These are phyloP conservation scores for Arthrobotrys sphaeroides DNA, from an alignment of 2,329 filamentous ascomycete species.

Conservation along the genomic window DNA sequence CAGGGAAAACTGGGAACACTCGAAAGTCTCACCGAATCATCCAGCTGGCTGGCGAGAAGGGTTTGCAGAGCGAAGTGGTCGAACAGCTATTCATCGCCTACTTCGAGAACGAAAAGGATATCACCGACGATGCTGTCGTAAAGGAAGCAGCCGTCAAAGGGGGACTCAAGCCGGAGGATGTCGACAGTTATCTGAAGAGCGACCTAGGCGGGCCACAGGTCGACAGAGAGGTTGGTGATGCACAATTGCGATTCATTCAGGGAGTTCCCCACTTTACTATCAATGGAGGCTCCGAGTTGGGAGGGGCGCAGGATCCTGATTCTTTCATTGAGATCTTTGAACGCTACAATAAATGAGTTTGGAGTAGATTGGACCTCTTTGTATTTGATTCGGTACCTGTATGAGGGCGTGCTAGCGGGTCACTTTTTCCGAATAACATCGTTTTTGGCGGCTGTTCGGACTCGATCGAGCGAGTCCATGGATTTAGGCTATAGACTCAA, in stretches of 20 bases:
- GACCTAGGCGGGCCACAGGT: slow-evolving; percentile 69
- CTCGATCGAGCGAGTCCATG: no score
- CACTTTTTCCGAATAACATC: no score
- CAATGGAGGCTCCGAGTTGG: slow-evolving; percentile 73
- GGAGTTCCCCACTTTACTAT: slow-evolving; percentile 81
- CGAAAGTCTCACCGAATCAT: slow-evolving; percentile 81
- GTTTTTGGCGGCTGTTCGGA: no score
- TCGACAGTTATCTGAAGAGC: slow-evolving; percentile 60
- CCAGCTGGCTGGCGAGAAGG: slow-evolving; percentile 70
- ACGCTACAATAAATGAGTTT: neutral
- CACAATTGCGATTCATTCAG: slow-evolving; percentile 66
- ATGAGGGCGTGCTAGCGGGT: neutral
- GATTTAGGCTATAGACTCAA: no score
- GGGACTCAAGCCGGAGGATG: slow-evolving; percentile 67
- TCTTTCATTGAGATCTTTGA: slow-evolving; percentile 74
- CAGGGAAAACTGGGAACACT: slow-evolving; percentile 72
- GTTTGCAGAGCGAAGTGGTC: slow-evolving; percentile 70
- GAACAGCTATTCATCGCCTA: slow-evolving; percentile 73
- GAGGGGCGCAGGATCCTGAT: slow-evolving; percentile 76
- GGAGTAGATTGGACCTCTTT: neutral
- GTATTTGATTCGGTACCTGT: neutral
- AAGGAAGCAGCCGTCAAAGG: slow-evolving; percentile 66
- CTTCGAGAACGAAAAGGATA: slow-evolving; percentile 72
- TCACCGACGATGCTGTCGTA: slow-evolving; percentile 69
- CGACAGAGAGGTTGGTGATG: slow-evolving; percentile 67